Evolutionary conservation across 805 yeast genomes (phyloP).

Genomic region (Candida incommunis): DNA sequence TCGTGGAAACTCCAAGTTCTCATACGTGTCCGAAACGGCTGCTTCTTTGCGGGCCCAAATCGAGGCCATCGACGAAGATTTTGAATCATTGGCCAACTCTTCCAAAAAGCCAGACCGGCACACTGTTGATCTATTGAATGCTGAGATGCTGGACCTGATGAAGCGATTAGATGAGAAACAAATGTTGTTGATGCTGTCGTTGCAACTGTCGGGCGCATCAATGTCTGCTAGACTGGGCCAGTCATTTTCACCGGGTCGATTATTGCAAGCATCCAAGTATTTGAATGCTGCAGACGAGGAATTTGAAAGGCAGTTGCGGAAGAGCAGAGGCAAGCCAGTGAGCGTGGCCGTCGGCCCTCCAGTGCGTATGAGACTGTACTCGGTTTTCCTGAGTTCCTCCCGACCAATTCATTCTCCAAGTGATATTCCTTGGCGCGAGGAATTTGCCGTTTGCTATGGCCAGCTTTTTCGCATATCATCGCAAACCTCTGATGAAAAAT

Average conservation of each 20-base stretch:
- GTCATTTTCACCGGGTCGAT: slow-evolving; percentile 47
- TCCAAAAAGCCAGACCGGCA: background rate
- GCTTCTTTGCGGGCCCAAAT: background rate
- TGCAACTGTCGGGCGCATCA: slow-evolving; percentile 56
- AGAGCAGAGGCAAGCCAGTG: slow-evolving; percentile 4
- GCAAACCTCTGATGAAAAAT: slow-evolving; percentile 1
- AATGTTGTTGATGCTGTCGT: slow-evolving; percentile 35
- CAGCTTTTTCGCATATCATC: slow-evolving; percentile 22
- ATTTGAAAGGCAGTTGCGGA: slow-evolving; percentile 10
- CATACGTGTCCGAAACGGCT: background rate
- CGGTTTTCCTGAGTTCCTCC: slow-evolving; percentile 32
- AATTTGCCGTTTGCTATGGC: slow-evolving; percentile 41
- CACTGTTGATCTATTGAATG: background rate
- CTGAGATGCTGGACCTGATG: background rate
- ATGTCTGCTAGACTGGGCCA: slow-evolving; percentile 35
- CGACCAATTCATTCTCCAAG: slow-evolving; percentile 32
- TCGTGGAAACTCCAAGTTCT: slow-evolving; percentile 15
- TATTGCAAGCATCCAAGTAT: slow-evolving; percentile 45
- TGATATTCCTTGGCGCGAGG: slow-evolving; percentile 61
- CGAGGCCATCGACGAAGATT: background rate
- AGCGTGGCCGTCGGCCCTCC: slow-evolving; percentile 39
- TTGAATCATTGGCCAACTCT: background rate
- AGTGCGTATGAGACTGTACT: slow-evolving; percentile 42
- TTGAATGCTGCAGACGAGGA: slow-evolving; percentile 27
- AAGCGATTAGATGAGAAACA: background rate